These are phyloP conservation scores for Trichoderma sp. DNA, from an alignment of 2,329 filamentous ascomycete species.

Conservation along the genomic window DNA sequence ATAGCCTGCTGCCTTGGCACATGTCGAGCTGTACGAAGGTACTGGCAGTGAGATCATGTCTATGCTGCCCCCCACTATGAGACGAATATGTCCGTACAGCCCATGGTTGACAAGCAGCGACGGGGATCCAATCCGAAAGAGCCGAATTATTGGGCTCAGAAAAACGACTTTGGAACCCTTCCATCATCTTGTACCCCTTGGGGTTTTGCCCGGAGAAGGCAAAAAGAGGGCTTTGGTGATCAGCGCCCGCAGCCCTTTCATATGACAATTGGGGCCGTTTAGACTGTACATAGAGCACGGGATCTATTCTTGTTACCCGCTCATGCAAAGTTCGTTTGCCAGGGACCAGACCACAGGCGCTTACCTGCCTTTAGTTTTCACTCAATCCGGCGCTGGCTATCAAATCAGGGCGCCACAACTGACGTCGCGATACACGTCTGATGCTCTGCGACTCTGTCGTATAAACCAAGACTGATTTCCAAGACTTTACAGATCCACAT, in stretches of 20 bases:
- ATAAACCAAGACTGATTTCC: neutral
- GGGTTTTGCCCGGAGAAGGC: neutral
- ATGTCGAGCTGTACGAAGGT: constrained; percentile 2
- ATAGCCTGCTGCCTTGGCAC: constrained; percentile 1
- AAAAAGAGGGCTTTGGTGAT: neutral
- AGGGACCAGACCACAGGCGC: neutral
- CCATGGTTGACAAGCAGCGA: neutral
- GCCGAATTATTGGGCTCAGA: constrained; percentile 10
- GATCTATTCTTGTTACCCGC: constrained; percentile 39
- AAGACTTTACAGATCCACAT: constrained; percentile 6
- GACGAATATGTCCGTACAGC: neutral
- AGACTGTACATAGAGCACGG: constrained; percentile 23
- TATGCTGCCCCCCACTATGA: constrained; percentile 9
- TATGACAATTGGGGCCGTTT: neutral
- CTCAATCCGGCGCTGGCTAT: neutral
- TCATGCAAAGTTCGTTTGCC: constrained; percentile 35
- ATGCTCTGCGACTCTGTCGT: neutral
- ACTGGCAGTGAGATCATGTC: neutral
- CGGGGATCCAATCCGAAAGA: neutral
- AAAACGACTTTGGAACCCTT: neutral
- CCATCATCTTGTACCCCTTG: neutral
- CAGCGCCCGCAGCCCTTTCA: neutral
- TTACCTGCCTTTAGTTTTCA: neutral
- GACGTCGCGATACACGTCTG: neutral
- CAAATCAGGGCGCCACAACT: neutral